Percentiles rank a stretch among this genome's conserved stretches.
Evolutionary conservation across 345 rosid genomes (phyloP).

Genomic region (Gossypium turneri): DNA sequence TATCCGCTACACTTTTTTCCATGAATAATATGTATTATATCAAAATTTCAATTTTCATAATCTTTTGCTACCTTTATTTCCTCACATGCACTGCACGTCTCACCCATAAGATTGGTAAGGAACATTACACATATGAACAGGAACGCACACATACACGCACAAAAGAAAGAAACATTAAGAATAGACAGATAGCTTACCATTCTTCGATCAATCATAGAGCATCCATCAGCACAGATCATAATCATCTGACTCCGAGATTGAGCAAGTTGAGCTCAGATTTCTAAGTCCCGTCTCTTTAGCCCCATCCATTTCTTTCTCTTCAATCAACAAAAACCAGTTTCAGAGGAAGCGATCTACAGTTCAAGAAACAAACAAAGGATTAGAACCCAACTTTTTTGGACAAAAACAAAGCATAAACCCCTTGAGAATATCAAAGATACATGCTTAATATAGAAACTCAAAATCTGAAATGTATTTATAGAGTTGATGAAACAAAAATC

Average conservation of each 20-base stretch:
- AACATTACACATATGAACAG: too few species aligned
- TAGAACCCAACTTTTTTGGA: neutral
- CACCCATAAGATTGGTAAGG: too few species aligned
- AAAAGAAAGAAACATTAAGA: neutral
- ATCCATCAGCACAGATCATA: conserved; percentile 61
- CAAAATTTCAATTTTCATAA: too few species aligned
- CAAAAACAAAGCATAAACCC: conserved; percentile 6
- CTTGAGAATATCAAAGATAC: conserved; percentile 13
- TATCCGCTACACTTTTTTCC: too few species aligned
- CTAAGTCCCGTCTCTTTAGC: conserved; percentile 40
- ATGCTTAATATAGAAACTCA: conserved; percentile 10
- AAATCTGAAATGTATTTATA: neutral
- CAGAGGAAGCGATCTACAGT: neutral
- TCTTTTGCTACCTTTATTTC: too few species aligned
- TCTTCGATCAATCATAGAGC: conserved; percentile 83
- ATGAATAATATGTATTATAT: too few species aligned
- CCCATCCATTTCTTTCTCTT: conserved; percentile 50
- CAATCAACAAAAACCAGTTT: conserved; percentile 12
- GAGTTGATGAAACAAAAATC: neutral
- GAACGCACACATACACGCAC: neutral
- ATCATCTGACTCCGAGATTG: conserved; percentile 41
- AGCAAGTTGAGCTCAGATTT: conserved; percentile 72
- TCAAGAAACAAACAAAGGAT: neutral
- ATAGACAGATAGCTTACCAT: conserved; percentile 41
- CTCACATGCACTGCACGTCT: too few species aligned